phyloP scores from a whole-genome alignment of 2,329 filamentous ascomycete species.

The Aschersonia sp. region DNA sequence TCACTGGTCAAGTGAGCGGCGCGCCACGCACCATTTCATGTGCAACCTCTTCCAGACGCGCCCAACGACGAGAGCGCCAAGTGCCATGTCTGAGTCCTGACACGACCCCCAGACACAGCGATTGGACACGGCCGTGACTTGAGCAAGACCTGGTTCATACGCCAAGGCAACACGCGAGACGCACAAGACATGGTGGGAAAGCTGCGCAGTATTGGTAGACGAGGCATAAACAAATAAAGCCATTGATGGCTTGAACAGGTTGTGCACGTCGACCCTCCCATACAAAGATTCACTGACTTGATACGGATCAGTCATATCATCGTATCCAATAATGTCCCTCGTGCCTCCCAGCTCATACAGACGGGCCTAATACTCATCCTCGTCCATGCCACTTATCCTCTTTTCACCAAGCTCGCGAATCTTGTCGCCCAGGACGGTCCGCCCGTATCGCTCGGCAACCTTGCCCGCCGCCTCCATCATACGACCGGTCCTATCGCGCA shows the following conservation, averaged over 20 bases:
- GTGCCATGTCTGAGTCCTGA: background rate
- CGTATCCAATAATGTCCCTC: background rate
- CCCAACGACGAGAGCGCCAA: background rate
- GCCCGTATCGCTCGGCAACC: slow-evolving; percentile 74
- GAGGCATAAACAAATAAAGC: background rate
- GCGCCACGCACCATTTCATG: background rate
- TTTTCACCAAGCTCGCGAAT: slow-evolving; percentile 74
- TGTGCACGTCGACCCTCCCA: background rate
- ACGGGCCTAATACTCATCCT: slow-evolving; percentile 20
- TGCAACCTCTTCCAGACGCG: background rate
- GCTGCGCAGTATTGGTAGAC: background rate
- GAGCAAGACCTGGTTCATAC: background rate
- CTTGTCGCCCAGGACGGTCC: slow-evolving; percentile 72
- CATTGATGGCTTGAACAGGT: too few species aligned
- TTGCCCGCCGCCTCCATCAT: slow-evolving; percentile 89
- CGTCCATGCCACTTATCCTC: slow-evolving; percentile 45
- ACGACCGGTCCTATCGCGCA: slow-evolving; percentile 71
- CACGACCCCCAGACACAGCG: background rate
- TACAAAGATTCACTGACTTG: background rate
- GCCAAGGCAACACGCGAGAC: background rate
- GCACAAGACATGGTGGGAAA: background rate
- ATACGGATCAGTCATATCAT: background rate
- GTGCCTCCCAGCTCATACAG: background rate
- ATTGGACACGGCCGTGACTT: background rate
- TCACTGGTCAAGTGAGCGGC: background rate